A percentile compares a stretch with the other conserved stretches of the same genome.
phyloP scores from a whole-genome alignment of 2,329 filamentous ascomycete species.

The Apiospora kogelbergensis region DNA sequence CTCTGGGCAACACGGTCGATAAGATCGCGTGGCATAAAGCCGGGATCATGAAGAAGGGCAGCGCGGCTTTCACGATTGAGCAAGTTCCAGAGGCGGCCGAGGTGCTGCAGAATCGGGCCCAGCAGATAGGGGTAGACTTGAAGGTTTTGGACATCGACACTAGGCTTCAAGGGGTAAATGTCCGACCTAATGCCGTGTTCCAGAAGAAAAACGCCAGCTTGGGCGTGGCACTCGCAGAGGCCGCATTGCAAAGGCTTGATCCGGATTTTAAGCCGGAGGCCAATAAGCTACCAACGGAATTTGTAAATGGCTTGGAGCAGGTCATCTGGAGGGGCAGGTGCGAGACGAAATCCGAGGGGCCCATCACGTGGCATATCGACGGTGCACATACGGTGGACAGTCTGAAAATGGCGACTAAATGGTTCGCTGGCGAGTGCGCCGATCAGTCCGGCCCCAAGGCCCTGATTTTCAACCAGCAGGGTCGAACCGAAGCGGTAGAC shows the following conservation, averaged over 20 bases:
- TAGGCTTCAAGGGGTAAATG: constrained; percentile 44
- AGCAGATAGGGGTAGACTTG: constrained; percentile 50
- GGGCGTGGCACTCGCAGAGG: constrained; percentile 51
- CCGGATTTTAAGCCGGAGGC: constrained; percentile 25
- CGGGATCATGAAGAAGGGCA: constrained; percentile 65
- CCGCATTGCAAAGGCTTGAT: constrained; percentile 47
- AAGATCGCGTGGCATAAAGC: constrained; percentile 75
- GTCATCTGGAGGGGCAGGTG: constrained; percentile 82
- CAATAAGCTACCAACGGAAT: constrained; percentile 55
- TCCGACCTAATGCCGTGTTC: constrained; percentile 54
- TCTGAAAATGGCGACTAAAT: constrained; percentile 75
- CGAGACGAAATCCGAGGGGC: constrained; percentile 54
- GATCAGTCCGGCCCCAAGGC: constrained; percentile 38
- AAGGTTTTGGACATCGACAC: constrained; percentile 46
- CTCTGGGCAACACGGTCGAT: constrained; percentile 61
- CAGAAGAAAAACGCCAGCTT: constrained; percentile 57
- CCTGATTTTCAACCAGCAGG: constrained; percentile 65
- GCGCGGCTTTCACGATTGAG: constrained; percentile 56
- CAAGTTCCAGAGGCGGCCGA: constrained; percentile 46
- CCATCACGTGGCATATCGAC: constrained; percentile 82
- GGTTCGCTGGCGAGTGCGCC: constrained; percentile 64
- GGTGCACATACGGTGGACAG: constrained; percentile 93
- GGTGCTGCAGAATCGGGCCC: constrained; percentile 51
- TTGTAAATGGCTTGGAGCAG: constrained; percentile 71
- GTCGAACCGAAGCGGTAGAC: constrained; percentile 27